Percentiles rank a stretch among this genome's conserved stretches.
These are phyloP conservation scores for Pilatotrama ljubarskyi DNA, from an alignment of 768 basidiomycete species.

Conservation along the genomic window DNA sequence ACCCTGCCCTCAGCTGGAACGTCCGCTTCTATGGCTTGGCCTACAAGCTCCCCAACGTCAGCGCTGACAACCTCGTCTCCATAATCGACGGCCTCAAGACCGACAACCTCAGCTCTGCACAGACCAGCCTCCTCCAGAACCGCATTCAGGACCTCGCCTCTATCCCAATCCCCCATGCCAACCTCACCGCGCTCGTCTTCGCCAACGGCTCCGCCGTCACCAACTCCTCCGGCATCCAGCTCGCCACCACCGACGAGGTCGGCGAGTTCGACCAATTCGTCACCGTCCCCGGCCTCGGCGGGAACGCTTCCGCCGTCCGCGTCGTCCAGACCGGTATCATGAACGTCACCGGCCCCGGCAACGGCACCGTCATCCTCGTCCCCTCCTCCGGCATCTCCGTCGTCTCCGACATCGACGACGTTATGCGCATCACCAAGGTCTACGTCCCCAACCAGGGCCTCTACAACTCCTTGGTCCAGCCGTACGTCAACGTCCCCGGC, in stretches of 20 bases:
- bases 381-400: conserved; percentile 32
- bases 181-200: conserved; percentile 22
- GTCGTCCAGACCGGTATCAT: conserved; percentile 22
- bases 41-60: conserved; percentile 26
- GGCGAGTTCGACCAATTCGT: conserved; percentile 29
- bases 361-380: conserved; percentile 34
- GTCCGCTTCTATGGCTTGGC: conserved; percentile 29
- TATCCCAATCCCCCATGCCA: conserved; percentile 23
- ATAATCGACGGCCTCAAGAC: conserved; percentile 25
- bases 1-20: conserved; percentile 20
- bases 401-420: conserved; percentile 38
- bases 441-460: conserved; percentile 35
- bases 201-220: conserved; percentile 24
- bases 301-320: conserved; percentile 15
- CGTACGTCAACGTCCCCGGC: conserved; percentile 31
- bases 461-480: conserved; percentile 34
- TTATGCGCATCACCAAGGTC: conserved; percentile 36
- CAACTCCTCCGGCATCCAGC: conserved; percentile 21
- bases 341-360: conserved; percentile 27
- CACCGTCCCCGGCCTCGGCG: conserved; percentile 16
- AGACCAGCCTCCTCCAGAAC: conserved; percentile 22
- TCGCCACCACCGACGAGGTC: conserved; percentile 22
- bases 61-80: conserved; percentile 20
- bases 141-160: conserved; percentile 27
- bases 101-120: conserved; percentile 20